Base-by-base conservation (phyloP, 2,329 filamentous ascomycete genomes). In the Plectosphaerella cucumerina region DNA sequence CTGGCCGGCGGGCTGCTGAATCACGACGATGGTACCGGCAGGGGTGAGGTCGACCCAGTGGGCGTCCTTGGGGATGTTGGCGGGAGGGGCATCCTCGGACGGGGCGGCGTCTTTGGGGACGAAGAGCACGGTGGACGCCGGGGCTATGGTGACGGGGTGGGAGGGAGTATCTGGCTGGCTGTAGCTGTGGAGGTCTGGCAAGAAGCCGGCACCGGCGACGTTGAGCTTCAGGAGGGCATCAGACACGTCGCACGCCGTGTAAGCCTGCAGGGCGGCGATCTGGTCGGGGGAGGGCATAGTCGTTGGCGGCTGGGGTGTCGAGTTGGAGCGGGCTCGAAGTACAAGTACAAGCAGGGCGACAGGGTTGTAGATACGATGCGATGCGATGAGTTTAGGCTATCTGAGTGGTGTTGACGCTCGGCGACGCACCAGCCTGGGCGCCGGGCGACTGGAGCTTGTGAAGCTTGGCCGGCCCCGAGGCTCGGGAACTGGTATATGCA, bases 191-290 rank as follows among this genome's bases (percentile, higher is more conserved):
- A 77, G 61, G 62, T 90, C 85, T 35, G 82, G 72, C 35, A 91
- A 69, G 62, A 84, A 85, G 49, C 88, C 87, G 22, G 84, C 85
- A 44, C 80, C 77, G 11, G 84, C 76, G 9, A 85, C 78, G 53
- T 85, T 78, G 45, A 91, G 75, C 61, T 86, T 88, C 50, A 89
- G 75, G 2, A 91, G 76, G 6, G 86, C 86, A 65, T 91, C 87
- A 11, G 87, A 88, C 53, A 90, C 73, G 75, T 89, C 75, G 64
- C 75, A 78, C 35, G 75, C 72, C 17, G 68, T 69, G 59, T 75
- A 76, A 35, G 65, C 58, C 51, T 58, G 59, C 21, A 73, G 67
- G 34, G 54, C 44, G n/a, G 39, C 26, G 44, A 56, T 35, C 17
- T 43, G 34, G 5, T 23, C 44, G 15, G 26, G 26, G 26, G 26